phyloP scores from a whole-genome alignment of 305 asterid genomes.

The Stenogyne calaminthoides region DNA sequence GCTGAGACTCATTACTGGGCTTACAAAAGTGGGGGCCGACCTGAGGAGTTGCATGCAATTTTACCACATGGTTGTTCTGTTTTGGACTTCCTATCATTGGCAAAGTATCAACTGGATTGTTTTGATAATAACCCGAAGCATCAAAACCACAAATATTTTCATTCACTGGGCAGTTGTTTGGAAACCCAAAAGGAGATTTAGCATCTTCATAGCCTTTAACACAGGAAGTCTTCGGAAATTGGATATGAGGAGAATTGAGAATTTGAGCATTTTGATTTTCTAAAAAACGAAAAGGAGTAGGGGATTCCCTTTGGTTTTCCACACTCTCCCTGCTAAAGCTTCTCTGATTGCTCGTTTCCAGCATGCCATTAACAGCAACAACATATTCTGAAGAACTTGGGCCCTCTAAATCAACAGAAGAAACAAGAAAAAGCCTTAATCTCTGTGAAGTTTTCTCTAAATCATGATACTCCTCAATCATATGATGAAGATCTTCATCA shows the following conservation, averaged over 20 bases:
- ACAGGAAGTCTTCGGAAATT: slow-evolving; percentile 39
- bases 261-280: slow-evolving; percentile 39
- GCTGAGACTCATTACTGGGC: slow-evolving; percentile 38
- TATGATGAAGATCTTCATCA: slow-evolving; percentile 87
- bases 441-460: slow-evolving; percentile 69
- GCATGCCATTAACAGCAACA: slow-evolving; percentile 72
- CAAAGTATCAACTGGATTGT: slow-evolving; percentile 36
- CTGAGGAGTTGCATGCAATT: slow-evolving; percentile 30
- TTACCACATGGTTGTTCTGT: slow-evolving; percentile 28
- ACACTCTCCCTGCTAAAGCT: slow-evolving; percentile 72
- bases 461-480: slow-evolving; percentile 93
- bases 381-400: slow-evolving; percentile 62
- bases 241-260: slow-evolving; percentile 34
- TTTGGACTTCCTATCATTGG: slow-evolving; percentile 36
- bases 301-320: slow-evolving; percentile 49
- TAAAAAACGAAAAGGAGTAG: slow-evolving; percentile 42
- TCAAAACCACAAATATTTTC: slow-evolving; percentile 39
- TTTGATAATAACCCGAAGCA: slow-evolving; percentile 39
- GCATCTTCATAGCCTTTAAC: slow-evolving; percentile 39
- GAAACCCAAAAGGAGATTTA: slow-evolving; percentile 35
- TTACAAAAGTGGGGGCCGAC: slow-evolving; percentile 37
- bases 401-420: slow-evolving; percentile 57
- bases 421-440: slow-evolving; percentile 69
- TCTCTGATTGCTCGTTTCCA: slow-evolving; percentile 52
- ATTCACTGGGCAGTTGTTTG: slow-evolving; percentile 32